Conservation (phyloP, 1,284 basidiomycete genomes). For the Cryptococcus sp. region DNA sequence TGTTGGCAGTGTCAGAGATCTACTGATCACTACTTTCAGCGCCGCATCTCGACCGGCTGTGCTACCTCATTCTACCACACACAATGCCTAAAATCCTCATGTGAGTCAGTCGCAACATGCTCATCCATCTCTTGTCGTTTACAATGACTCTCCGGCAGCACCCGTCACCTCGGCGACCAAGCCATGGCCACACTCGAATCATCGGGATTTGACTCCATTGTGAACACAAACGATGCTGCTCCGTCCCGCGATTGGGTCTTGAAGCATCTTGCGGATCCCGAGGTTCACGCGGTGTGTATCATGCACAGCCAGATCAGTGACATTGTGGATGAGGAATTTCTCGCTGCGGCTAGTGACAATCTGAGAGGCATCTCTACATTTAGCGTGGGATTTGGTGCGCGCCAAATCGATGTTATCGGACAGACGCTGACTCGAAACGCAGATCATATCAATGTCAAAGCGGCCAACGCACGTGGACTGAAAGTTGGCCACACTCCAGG, state of each 20-base stretch:
- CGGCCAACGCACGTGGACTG: constrained; percentile 66
- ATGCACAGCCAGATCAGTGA: constrained; percentile 44
- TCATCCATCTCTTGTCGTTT: background rate
- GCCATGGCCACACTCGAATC: constrained; percentile 65
- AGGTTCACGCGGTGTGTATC: constrained; percentile 44
- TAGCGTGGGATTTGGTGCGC: constrained; percentile 76
- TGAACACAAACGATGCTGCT: constrained; percentile 68
- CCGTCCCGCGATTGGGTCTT: constrained; percentile 77
- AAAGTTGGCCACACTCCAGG: constrained; percentile 88
- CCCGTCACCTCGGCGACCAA: constrained; percentile 64
- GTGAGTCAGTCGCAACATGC: constrained; percentile 17
- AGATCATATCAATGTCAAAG: constrained; percentile 79
- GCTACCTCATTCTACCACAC: too few species aligned
- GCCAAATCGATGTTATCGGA: background rate
- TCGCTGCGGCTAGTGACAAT: constrained; percentile 63
- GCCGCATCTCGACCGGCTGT: too few species aligned
- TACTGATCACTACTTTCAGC: too few species aligned
- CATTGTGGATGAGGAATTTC: constrained; percentile 68
- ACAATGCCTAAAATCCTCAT: constrained; percentile 34
- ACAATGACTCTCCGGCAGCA: constrained; percentile 24
- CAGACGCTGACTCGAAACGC: background rate
- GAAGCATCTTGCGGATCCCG: constrained; percentile 71
- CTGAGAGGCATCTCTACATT: constrained; percentile 83
- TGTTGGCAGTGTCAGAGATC: too few species aligned
- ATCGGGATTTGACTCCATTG: constrained; percentile 54